Conservation (phyloP, 768 basidiomycete genomes). For the Filobasidium floriforme region DNA sequence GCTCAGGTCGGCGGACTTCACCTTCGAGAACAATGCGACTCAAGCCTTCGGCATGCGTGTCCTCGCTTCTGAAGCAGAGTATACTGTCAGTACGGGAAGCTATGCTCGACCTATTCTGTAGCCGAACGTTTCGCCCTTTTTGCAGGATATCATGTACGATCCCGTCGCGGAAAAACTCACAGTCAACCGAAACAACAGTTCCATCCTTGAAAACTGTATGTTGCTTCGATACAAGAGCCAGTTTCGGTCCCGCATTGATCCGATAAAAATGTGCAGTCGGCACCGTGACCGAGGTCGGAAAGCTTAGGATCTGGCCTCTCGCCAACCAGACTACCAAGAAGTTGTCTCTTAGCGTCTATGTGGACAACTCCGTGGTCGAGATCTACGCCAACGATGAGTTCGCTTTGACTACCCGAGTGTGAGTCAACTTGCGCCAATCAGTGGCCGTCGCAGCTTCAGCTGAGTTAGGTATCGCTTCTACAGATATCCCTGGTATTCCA, state of each 20-base stretch:
- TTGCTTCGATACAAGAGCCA: background rate
- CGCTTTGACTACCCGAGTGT: slow-evolving; percentile 28
- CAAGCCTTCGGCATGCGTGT: slow-evolving; percentile 27
- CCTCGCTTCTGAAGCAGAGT: slow-evolving; percentile 27
- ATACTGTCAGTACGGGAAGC: slow-evolving; percentile 14
- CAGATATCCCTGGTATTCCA: slow-evolving; percentile 28
- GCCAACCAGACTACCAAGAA: slow-evolving; percentile 6
- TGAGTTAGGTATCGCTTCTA: background rate
- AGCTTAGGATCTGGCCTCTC: slow-evolving; percentile 27
- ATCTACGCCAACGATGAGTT: slow-evolving; percentile 31
- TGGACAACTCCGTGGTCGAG: slow-evolving; percentile 33
- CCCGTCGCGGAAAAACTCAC: slow-evolving; percentile 20
- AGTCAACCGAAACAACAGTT: slow-evolving; percentile 17
- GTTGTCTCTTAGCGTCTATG: slow-evolving; percentile 28
- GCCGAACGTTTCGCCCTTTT: background rate
- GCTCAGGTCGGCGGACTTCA: background rate
- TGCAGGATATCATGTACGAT: slow-evolving; percentile 27
- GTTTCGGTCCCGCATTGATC: background rate
- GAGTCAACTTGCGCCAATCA: background rate
- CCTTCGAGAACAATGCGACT: slow-evolving; percentile 16
- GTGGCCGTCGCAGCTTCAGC: background rate
- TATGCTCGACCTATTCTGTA: background rate
- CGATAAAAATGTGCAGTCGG: slow-evolving; percentile 15
- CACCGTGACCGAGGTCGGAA: slow-evolving; percentile 26
- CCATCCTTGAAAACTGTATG: slow-evolving; percentile 27